Evolutionary conservation across 2,329 filamentous ascomycete species (phyloP), one percentile per base, ranked within the genome.

Genomic region (Penicillium janthinellum): DNA sequence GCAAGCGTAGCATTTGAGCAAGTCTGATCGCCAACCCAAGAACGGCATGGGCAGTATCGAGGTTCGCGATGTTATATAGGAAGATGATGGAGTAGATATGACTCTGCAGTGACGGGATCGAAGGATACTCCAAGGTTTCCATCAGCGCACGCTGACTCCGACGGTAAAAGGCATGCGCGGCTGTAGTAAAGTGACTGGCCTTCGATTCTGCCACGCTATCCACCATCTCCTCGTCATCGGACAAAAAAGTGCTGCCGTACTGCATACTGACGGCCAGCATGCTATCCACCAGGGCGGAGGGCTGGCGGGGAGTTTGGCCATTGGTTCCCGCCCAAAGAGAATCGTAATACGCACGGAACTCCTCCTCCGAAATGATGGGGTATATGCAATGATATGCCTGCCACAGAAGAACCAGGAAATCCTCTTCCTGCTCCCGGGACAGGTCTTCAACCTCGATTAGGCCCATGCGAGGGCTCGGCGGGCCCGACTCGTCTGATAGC

Each of bases 51-150:
- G 28, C 28, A 31, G 28, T 31, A 31, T 31, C 28, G 6, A 31
- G 28, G 28, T 31, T 31, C 28, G 28, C 28, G 28, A 31, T 31
- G 7, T 31, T 31, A 31, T 31, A 31, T 8, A 31, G 28, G 28
- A 6, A 31, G 28, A 31, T 31, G 28, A 31, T 31, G 25, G 73
- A 78, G 17, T 82, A 75, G 0, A 82, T 69, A 45, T 82, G 76
- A 56, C 80, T 80, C 63, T 84, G 83, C 3, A 84, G 67, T 0
- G 82, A 83, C 4, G 72, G 71, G 12, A 83, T 73, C 0, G 79
- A 76, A 0, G 81, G 82, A 38, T 75, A 79, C 64, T 84, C 82
- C 14, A 81, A 71, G 47, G 83, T 78, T n/a, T 71, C 70, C 1
- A 71, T 64, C 6, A 84, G 68, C 0, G 83, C 71, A 0, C 71